A percentile compares a stretch with the other conserved stretches of the same genome.
phyloP scores from a whole-genome alignment of 2,329 filamentous ascomycete genomes.

The Fusarium foetens region DNA sequence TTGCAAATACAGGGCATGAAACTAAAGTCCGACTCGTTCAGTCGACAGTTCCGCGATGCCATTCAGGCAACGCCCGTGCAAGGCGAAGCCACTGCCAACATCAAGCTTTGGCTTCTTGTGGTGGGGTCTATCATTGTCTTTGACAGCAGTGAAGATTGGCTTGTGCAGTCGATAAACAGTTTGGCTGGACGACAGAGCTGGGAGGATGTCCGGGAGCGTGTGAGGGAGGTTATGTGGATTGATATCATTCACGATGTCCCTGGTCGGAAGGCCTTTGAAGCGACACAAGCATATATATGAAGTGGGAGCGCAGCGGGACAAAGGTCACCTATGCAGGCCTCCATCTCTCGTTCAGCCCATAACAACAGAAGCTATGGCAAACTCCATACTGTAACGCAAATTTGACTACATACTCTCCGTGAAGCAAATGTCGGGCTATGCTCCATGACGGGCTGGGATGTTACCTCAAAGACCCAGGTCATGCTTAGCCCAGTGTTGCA shows the following conservation, averaged over 20 bases:
- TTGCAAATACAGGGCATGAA: constrained; percentile 35
- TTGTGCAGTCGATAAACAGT: constrained; percentile 29
- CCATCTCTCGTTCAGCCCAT: accelerated
- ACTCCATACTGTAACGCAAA: too few species aligned
- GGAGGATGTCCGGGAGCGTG: constrained; percentile 33
- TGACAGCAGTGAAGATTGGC: constrained; percentile 36
- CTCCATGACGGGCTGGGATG: neutral
- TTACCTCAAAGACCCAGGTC: neutral
- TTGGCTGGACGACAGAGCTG: constrained; percentile 30
- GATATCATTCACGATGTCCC: constrained; percentile 37
- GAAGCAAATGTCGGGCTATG: neutral
- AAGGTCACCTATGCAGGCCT: accelerated
- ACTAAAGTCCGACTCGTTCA: constrained; percentile 27
- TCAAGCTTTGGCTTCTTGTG: constrained; percentile 44
- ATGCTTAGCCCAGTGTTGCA: neutral
- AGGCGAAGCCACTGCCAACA: constrained; percentile 5
- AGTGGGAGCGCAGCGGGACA: neutral
- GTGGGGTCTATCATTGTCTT: constrained; percentile 42
- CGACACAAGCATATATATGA: neutral
- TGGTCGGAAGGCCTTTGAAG: constrained; percentile 21
- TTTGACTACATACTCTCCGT: too few species aligned
- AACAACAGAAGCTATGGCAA: neutral
- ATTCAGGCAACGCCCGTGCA: constrained; percentile 19
- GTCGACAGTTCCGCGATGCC: constrained; percentile 10
- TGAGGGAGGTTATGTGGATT: constrained; percentile 44